These are phyloP conservation scores for Oehlia diaphana DNA, from an alignment of 192 early-diverging fungal species.

Conservation along the genomic window DNA sequence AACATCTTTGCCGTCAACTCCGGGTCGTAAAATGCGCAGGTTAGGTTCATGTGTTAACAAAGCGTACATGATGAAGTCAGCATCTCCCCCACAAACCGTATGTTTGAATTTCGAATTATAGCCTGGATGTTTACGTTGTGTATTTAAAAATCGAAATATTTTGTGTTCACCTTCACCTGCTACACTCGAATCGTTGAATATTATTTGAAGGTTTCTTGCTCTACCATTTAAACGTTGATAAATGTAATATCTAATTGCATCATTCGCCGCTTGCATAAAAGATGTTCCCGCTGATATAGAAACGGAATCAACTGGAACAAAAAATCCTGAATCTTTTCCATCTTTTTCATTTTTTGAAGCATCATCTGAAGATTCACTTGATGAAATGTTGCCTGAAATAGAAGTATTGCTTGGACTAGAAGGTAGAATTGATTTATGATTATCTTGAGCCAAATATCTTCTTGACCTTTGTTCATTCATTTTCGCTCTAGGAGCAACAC, in stretches of 20 bases:
- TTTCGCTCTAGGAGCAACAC: constrained; percentile 31
- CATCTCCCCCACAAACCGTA: constrained; percentile 27
- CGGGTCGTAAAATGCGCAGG: constrained; percentile 15
- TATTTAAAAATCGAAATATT: constrained; percentile 21
- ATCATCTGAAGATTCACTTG: background rate
- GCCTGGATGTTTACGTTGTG: constrained; percentile 14
- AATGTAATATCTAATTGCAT: constrained; percentile 23
- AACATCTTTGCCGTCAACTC: background rate
- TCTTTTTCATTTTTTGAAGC: too few relatives aligned
- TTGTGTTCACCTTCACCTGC: constrained; percentile 31
- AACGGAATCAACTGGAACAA: constrained; percentile 21
- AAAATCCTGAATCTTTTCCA: constrained; percentile 4
- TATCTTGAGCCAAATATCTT: background rate
- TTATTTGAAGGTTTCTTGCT: constrained; percentile 17
- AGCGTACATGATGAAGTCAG: constrained; percentile 29
- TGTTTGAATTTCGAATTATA: constrained; percentile 9
- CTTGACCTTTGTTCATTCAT: constrained; percentile 27
- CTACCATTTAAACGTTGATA: constrained; percentile 26
- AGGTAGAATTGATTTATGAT: background rate
- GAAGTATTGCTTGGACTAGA: background rate
- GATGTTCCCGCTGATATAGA: constrained; percentile 18
- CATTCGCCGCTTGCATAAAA: constrained; percentile 27
- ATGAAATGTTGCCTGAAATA: background rate
- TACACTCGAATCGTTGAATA: constrained; percentile 26
- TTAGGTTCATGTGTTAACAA: constrained; percentile 16